Evolutionary conservation across 2,329 filamentous ascomycete genomes (phyloP).

Genomic region (Alternaria hordeiaustralica): DNA sequence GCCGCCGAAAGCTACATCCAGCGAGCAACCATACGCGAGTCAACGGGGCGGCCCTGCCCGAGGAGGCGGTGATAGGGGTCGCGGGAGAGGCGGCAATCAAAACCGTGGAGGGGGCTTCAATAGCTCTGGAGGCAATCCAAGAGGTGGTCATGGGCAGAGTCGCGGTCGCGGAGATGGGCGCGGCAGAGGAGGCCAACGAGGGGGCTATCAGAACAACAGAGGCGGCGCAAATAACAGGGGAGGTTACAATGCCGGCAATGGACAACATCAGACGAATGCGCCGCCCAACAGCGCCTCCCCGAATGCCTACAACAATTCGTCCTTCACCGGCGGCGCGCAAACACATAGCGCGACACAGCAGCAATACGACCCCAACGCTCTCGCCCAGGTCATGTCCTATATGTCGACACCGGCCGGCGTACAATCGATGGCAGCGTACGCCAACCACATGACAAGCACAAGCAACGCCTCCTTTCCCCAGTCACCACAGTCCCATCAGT

Average conservation of each 20-base stretch:
- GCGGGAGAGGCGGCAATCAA: slow-evolving; percentile 28
- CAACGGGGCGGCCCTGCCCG: slow-evolving; percentile 36
- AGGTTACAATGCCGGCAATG: slow-evolving; percentile 1
- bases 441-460: slow-evolving; percentile 27
- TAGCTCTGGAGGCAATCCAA: slow-evolving; percentile 8
- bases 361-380: slow-evolving; percentile 28
- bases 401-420: slow-evolving; percentile 37
- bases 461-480: slow-evolving; percentile 4
- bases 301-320: slow-evolving; percentile 20
- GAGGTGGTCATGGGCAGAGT: slow-evolving; percentile 27
- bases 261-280: slow-evolving; percentile 13
- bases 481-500: slow-evolving; percentile 5
- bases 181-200: slow-evolving; percentile 27
- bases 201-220: slow-evolving; percentile 25
- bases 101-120: slow-evolving; percentile 27
- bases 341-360: slow-evolving; percentile 12
- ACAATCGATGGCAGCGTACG: slow-evolving; percentile 38
- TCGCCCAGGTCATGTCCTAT: slow-evolving; percentile 39
- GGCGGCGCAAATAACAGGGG: slow-evolving; percentile 18
- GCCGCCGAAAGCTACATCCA: slow-evolving; percentile 39
- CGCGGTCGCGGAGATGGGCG: slow-evolving; percentile 21
- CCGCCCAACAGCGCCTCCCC: neutral
- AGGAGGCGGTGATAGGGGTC: slow-evolving; percentile 37
- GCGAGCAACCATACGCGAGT: slow-evolving; percentile 32
- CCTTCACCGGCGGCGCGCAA: slow-evolving; percentile 19